These are phyloP conservation scores for Persicaria maculosa DNA, from an alignment of 148 eudicot species.

Conservation along the genomic window DNA sequence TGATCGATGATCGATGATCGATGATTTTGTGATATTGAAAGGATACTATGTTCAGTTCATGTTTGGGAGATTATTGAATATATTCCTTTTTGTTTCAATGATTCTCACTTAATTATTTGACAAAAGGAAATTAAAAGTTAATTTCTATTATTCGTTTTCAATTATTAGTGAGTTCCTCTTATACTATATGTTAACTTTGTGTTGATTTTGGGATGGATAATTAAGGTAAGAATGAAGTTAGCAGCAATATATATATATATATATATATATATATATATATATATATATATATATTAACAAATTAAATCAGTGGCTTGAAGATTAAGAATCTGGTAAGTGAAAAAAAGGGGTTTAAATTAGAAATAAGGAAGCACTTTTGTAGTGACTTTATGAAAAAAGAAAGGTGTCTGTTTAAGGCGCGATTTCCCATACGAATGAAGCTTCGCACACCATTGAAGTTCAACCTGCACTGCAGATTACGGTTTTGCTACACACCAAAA, in stretches of 20 bases:
- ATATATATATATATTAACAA: too few relatives aligned
- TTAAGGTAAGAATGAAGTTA: background rate
- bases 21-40: background rate
- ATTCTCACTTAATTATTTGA: background rate
- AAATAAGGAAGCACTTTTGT: background rate
- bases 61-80: background rate
- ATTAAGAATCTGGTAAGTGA: constrained; percentile 8
- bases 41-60: background rate
- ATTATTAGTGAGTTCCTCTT: background rate
- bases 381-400: background rate
- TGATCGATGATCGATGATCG: background rate
- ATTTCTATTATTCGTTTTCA: background rate
- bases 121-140: background rate
- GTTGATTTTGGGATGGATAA: too few relatives aligned
- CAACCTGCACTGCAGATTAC: background rate
- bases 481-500: constrained; percentile 4
- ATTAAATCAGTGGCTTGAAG: background rate
- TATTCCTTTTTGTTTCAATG: constrained; percentile 1
- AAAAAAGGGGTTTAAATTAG: background rate
- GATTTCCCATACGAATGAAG: background rate
- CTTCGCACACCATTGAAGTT: background rate
- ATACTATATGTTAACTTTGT: too few relatives aligned
- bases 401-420: background rate
- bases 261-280: too few relatives aligned
- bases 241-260: background rate